phyloP scores from a whole-genome alignment of 1,284 basidiomycete genomes.

The Puccinia triticina region DNA sequence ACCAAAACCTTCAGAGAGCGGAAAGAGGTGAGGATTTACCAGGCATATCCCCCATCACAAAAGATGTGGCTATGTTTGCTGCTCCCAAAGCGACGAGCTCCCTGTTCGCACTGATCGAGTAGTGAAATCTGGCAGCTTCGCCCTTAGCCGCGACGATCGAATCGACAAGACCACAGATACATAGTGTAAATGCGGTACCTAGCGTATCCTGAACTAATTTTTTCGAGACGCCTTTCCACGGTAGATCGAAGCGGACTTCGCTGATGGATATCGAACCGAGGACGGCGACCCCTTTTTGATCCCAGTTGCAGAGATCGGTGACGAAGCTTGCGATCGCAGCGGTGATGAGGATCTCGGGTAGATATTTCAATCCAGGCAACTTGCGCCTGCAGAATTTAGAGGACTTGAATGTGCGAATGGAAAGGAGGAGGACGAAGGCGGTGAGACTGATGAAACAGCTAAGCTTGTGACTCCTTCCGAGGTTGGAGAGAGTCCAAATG shows the following conservation, averaged over 20 bases:
- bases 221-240: conserved; percentile 44
- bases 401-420: conserved; percentile 67
- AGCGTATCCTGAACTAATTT: conserved; percentile 41
- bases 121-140: conserved; percentile 77
- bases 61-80: conserved; percentile 52
- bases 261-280: conserved; percentile 65
- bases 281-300: conserved; percentile 75
- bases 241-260: conserved; percentile 40
- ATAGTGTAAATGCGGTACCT: conserved; percentile 48
- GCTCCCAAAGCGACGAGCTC: conserved; percentile 77
- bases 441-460: conserved; percentile 76
- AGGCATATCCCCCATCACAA: conserved; percentile 28
- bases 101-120: conserved; percentile 86
- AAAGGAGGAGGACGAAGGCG: conserved; percentile 65
- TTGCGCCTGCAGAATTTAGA: conserved; percentile 69
- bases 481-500: conserved; percentile 72
- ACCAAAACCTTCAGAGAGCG: not conserved
- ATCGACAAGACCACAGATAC: conserved; percentile 64
- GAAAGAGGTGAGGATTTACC: conserved; percentile 17
- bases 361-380: conserved; percentile 80
- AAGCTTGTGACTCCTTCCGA: conserved; percentile 67
- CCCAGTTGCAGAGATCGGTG: conserved; percentile 74
- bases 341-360: conserved; percentile 73
- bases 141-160: conserved; percentile 85
- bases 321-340: conserved; percentile 73